Evolutionary conservation across 1,284 basidiomycete genomes (phyloP).

Genomic region (Cutaneotrichosporon dermatis): DNA sequence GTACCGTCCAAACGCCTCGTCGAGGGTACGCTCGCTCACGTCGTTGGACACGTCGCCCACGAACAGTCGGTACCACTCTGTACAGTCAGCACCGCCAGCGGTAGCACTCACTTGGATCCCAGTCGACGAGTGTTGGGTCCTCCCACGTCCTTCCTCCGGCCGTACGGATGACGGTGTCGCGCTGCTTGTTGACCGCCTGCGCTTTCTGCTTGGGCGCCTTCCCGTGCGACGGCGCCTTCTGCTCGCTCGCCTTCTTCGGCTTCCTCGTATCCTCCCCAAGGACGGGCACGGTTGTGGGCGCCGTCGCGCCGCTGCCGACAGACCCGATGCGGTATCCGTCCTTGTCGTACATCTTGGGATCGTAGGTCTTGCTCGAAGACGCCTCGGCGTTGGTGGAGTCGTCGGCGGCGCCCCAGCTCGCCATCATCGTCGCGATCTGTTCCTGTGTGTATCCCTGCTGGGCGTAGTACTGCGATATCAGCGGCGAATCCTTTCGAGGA

Average conservation of each 20-base stretch:
- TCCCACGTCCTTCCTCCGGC: conserved; percentile 96
- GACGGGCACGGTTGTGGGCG: conserved; percentile 3
- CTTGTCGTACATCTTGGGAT: conserved; percentile 11
- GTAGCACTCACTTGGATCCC: conserved; percentile 79
- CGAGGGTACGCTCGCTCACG: conserved; percentile 87
- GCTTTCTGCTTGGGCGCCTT: conserved; percentile 7
- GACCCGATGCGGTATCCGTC: conserved; percentile 19
- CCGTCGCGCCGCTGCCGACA: conserved; percentile 8
- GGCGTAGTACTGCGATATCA: conserved; percentile 43
- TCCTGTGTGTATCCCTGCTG: conserved; percentile 46
- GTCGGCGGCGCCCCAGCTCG: conserved; percentile 6
- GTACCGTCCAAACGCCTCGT: conserved; percentile 90
- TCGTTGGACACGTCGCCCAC: conserved; percentile 98
- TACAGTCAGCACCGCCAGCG: not conserved
- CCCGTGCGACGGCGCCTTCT: conserved; percentile 13
- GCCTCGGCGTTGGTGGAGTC: conserved; percentile 2
- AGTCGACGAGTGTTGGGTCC: conserved; percentile 92
- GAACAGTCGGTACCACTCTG: conserved; percentile 96
- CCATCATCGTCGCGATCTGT: conserved; percentile 30
- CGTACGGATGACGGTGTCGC: conserved; percentile 84
- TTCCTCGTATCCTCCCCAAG: conserved; percentile 34
- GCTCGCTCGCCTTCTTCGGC: conserved; percentile 8
- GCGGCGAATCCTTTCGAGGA: not conserved
- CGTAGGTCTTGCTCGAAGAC: conserved; percentile 3
- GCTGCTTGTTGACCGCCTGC: conserved; percentile 21